Conservation (phyloP, 2,329 filamentous ascomycete genomes). For the Pyrenophora graminea region DNA sequence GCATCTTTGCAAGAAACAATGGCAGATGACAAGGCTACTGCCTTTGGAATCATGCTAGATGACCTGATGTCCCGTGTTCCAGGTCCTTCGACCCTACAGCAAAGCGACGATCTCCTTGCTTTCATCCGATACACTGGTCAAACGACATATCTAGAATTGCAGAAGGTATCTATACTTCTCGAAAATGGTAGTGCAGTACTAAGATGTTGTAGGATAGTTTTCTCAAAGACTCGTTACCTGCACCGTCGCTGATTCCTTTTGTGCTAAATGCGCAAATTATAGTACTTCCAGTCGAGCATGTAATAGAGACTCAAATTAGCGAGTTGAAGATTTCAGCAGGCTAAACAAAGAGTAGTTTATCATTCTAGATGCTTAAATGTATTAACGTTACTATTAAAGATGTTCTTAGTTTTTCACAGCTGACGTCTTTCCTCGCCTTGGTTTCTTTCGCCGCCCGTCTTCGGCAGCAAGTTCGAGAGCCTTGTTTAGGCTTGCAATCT, state of each 20-base stretch:
- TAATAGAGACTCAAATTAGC: slow-evolving; percentile 3
- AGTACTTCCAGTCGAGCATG: slow-evolving; percentile 9
- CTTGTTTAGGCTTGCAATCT: slow-evolving; percentile 11
- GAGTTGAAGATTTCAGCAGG: too few species aligned
- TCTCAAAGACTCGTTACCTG: slow-evolving; percentile 1
- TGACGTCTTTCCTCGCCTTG: not conserved
- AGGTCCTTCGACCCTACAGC: not conserved
- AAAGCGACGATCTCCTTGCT: slow-evolving; percentile 3
- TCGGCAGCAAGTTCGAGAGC: slow-evolving; percentile 7
- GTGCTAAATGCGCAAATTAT: slow-evolving; percentile 13
- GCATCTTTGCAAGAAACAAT: not conserved
- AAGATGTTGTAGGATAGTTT: slow-evolving; percentile 9
- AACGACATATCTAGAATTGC: slow-evolving; percentile 12
- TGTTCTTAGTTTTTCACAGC: slow-evolving; percentile 1
- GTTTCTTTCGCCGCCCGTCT: slow-evolving; percentile 12
- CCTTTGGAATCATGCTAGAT: slow-evolving; percentile 5
- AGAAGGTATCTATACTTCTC: slow-evolving; percentile 6
- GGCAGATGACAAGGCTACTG: not conserved
- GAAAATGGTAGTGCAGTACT: slow-evolving; percentile 5
- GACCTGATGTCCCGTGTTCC: slow-evolving; percentile 2
- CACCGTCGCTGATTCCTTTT: slow-evolving; percentile 11
- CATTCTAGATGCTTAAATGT: not conserved
- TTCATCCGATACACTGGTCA: slow-evolving; percentile 5
- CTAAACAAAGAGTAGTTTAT: too few species aligned
- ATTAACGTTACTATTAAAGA: not conserved